Evolutionary conservation across 345 rosid genomes (phyloP).

Genomic region (Mercurialis annua): DNA sequence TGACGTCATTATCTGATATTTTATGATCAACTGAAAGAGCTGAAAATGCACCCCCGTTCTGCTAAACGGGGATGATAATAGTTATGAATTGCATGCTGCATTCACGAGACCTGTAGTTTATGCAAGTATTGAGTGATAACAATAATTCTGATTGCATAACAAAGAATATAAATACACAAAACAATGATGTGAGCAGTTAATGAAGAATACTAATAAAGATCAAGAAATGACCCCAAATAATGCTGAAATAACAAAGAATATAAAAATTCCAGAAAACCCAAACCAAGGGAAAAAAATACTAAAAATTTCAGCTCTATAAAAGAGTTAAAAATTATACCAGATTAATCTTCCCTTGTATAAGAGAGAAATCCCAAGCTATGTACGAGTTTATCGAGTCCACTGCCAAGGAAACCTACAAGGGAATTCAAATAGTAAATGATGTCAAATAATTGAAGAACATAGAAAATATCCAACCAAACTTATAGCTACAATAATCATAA

Average conservation of each 20-base stretch:
- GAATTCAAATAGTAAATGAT: constrained; percentile 10
- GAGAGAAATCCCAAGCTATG: constrained; percentile 93
- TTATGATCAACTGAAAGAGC: background rate
- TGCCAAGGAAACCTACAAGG: constrained; percentile 58
- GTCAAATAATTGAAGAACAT: background rate
- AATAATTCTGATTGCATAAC: background rate
- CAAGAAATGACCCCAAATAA: background rate
- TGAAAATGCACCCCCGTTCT: background rate
- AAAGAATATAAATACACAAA: background rate
- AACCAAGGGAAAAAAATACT: background rate
- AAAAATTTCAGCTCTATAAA: background rate
- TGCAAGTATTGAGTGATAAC: background rate
- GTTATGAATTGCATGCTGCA: background rate
- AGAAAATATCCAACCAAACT: background rate
- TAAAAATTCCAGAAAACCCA: background rate
- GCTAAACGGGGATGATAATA: background rate
- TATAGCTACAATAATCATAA: background rate
- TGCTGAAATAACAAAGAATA: background rate
- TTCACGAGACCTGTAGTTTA: background rate
- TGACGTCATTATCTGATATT: too few relatives aligned
- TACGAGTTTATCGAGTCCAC: constrained; percentile 92
- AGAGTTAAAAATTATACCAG: constrained; percentile 49
- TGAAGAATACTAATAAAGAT: background rate
- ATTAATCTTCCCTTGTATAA: constrained; percentile 78
- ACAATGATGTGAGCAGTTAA: background rate